Evolutionary conservation across 2,329 filamentous ascomycete genomes (phyloP), one percentile per base, ranked within the genome.

Genomic region (Ceratocystis harringtonii): DNA sequence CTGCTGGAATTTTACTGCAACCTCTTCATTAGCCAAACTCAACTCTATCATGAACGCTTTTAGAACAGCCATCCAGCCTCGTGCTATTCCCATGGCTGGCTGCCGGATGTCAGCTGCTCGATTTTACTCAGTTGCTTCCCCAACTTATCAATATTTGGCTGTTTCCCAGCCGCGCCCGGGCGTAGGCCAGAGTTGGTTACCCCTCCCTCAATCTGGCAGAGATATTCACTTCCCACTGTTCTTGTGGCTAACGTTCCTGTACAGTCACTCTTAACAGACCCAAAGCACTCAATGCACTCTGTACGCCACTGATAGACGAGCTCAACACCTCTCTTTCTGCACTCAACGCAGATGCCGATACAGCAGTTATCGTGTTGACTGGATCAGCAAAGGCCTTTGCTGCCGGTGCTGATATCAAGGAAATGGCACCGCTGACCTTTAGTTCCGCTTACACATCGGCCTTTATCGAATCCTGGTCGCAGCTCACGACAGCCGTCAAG

Each of bases 321-420:
- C 83, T 99, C 70, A 95, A 95, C 76, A 78, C 86, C 70, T 89
- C 89, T 43, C 82, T 96, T 65, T 77, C 77, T 68, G 80, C 83
- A 67, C 85, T 92, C 76, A 88, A 92, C 72, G 75, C 80, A 61
- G 84, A 88, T 68, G 80, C 86, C 66, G 79, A 81, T 41, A 87
- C 91, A 69, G 83, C 84, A 8, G 87, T 87, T 70, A 90, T 95
- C 71, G 76, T 99, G 67, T 80, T 99, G 67, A 96, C 94, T 0
- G 94, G 94, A 65, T 95, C 88, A 58, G 81, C 90, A 70, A 90
- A 87, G 76, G 92, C 92, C 52, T 99, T 96, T 73, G 92, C 92
- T 36, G 92, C 94, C 57, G 94, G 94, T 63, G 94, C 94, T 68
- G 94, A 99, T 76, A 99, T 99, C 79, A 97, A 97, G 77, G 94